A percentile compares a stretch with the other conserved stretches of the same genome.
Evolutionary conservation across 1,139 yeast genomes (phyloP).

Genomic region (Geotrichum fermentans): DNA sequence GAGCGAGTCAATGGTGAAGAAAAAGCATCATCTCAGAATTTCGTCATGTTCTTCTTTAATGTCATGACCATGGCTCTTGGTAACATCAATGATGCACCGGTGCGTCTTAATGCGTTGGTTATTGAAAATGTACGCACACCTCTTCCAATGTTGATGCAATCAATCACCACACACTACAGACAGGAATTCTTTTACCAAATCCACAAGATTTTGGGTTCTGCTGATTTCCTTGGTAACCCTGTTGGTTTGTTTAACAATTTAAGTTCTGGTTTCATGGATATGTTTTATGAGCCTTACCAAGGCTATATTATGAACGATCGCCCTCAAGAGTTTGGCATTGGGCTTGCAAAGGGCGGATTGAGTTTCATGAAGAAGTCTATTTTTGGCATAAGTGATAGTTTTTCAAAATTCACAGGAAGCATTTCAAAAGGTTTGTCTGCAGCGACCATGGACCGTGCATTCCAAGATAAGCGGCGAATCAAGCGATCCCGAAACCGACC

Average conservation of each 20-base stretch:
- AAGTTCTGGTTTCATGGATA: conserved; percentile 92
- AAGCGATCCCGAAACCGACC: conserved; percentile 74
- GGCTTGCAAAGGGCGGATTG: conserved; percentile 91
- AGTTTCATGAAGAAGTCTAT: conserved; percentile 92
- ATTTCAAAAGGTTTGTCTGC: conserved; percentile 90
- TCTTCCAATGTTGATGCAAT: conserved; percentile 62
- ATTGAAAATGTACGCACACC: conserved; percentile 90
- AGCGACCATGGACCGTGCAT: conserved; percentile 80
- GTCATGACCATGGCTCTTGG: conserved; percentile 95
- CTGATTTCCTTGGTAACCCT: conserved; percentile 94
- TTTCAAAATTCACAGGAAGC: conserved; percentile 89
- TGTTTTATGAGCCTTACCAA: conserved; percentile 94
- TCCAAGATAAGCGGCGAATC: conserved; percentile 75
- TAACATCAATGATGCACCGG: conserved; percentile 95
- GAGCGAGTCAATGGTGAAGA: conserved; percentile 66
- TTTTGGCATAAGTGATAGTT: conserved; percentile 89
- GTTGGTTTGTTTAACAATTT: conserved; percentile 91
- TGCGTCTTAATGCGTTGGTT: conserved; percentile 77
- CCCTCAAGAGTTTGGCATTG: conserved; percentile 93
- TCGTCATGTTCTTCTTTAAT: conserved; percentile 67
- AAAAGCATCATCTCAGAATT: conserved; percentile 48
- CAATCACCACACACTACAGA: conserved; percentile 79
- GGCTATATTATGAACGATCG: conserved; percentile 91
- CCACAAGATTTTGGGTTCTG: conserved; percentile 91
- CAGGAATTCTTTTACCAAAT: conserved; percentile 90